Evolutionary conservation across 768 basidiomycete species (phyloP), one percentile per base, ranked within the genome.

Genomic region (Tylopilus plumbeoviolaceoides): DNA sequence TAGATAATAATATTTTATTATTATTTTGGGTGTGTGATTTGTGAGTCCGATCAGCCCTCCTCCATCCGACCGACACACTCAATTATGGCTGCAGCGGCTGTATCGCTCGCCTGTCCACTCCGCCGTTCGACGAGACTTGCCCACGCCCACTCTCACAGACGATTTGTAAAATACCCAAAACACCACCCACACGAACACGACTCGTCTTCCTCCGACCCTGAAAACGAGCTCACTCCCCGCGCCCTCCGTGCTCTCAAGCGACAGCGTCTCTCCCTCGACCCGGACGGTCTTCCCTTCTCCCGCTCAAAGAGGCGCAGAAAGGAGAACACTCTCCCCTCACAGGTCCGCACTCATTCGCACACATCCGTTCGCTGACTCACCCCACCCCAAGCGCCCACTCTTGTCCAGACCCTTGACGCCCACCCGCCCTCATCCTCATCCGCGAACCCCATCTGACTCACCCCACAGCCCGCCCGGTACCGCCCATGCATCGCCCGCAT

Each of bases 161-260:
- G 35, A 4, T 2, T 7, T 5, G 15, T 35, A 15, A 38, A 38
- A 38, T 18, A 38, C 9, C 6, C 17, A 8, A n/a, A n/a, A 38
- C 36, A 27, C 31, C 31, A 36, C 27, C 28, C 18, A 2, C 23
- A 23, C 43, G 63, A 59, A 30, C 54, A 56, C 30, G 61, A 65
- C 55, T 54, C 56, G 0, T 63, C 57, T 36, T 62, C 57, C 7
- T 53, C 51, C 6, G 64, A 65, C 57, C 57, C 54, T 25, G 64
- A 67, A 30, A 63, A 65, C 60, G 66, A 70, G 33, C 68, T 69
- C 53, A 69, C 68, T 0, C 68, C 68, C 36, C 67, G 68, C 49
- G 68, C 68, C 2, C 69, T 69, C 40, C 69, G 68, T 40, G 68
- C 68, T 0, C 67, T 69, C 61, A 69, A 69, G 27, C 68, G 68